Evolutionary conservation across 1,284 basidiomycete species (phyloP).

Genomic region (Ceratobasidium sp.): DNA sequence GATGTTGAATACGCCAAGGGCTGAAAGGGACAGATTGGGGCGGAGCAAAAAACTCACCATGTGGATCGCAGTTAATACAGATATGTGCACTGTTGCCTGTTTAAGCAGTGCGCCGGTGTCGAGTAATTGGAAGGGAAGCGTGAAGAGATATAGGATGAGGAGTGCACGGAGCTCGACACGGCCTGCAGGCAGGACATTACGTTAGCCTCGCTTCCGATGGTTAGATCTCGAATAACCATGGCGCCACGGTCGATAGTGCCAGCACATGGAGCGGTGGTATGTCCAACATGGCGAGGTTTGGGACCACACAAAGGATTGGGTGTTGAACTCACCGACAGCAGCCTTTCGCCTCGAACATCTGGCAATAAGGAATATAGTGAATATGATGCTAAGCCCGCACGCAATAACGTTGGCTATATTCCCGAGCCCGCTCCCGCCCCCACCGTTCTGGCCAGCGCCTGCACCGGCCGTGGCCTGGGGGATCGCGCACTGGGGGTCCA

Average conservation of each 20-base stretch:
- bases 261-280: background rate
- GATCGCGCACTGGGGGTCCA: conserved; percentile 71
- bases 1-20: conserved; percentile 2
- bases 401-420: conserved; percentile 81
- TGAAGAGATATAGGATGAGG: conserved; percentile 74
- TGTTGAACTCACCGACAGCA: conserved; percentile 60
- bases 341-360: conserved; percentile 64
- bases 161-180: conserved; percentile 77
- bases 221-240: background rate
- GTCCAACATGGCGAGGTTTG: background rate
- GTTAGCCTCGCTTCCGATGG: conserved; percentile 19
- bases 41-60: conserved; percentile 58
- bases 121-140: conserved; percentile 80
- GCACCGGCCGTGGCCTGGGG: conserved; percentile 53
- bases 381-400: conserved; percentile 71
- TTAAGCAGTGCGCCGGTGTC: conserved; percentile 80
- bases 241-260: background rate
- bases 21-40: background rate
- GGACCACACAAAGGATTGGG: background rate
- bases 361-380: conserved; percentile 65
- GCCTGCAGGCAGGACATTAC: conserved; percentile 59
- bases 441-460: conserved; percentile 49
- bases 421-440: conserved; percentile 65
- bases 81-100: conserved; percentile 77
- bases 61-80: conserved; percentile 78